phyloP scores from a whole-genome alignment of 2,329 filamentous ascomycete species.

The Verruconis gallopava region DNA sequence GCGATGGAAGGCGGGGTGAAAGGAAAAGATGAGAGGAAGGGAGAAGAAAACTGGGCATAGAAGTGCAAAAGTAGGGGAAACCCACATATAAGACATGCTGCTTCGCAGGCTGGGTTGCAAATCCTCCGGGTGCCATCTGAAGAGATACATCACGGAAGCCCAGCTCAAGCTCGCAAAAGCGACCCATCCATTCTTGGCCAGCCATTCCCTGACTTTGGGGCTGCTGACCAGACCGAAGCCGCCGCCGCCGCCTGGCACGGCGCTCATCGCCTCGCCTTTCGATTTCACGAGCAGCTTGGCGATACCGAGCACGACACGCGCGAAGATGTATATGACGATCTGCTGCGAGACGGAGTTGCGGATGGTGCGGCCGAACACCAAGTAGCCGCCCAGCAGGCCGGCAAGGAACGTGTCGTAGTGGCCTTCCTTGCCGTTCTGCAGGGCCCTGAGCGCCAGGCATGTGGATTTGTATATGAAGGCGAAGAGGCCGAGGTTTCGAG shows the following conservation, averaged over 20 bases:
- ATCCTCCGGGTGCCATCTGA: conserved; percentile 80
- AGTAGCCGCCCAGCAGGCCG: conserved; percentile 79
- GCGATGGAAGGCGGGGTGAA: too few relatives aligned
- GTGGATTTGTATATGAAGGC: conserved; percentile 78
- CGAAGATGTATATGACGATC: conserved; percentile 97
- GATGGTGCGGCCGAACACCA: conserved; percentile 73
- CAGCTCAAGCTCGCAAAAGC: conserved; percentile 84
- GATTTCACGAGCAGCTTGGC: conserved; percentile 71
- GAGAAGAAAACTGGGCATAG: conserved; percentile 1
- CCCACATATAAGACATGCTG: conserved; percentile 97
- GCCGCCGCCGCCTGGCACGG: conserved; percentile 18
- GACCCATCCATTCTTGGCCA: conserved; percentile 64
- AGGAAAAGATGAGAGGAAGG: too few relatives aligned
- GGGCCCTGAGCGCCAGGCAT: conserved; percentile 58
- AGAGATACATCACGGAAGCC: conserved; percentile 92
- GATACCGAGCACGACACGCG: conserved; percentile 71
- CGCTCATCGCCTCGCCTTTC: conserved; percentile 20
- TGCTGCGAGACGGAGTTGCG: conserved; percentile 82
- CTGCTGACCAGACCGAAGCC: conserved; percentile 28
- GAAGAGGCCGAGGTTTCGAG: conserved; percentile 82
- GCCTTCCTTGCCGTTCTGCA: conserved; percentile 42
- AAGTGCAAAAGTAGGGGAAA: conserved; percentile 15
- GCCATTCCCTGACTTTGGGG: conserved; percentile 23
- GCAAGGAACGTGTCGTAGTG: conserved; percentile 76
- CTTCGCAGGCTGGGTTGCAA: conserved; percentile 82